Base-by-base conservation (phyloP, 352 stramenopile species). In the Phytophthora pluvialis region DNA sequence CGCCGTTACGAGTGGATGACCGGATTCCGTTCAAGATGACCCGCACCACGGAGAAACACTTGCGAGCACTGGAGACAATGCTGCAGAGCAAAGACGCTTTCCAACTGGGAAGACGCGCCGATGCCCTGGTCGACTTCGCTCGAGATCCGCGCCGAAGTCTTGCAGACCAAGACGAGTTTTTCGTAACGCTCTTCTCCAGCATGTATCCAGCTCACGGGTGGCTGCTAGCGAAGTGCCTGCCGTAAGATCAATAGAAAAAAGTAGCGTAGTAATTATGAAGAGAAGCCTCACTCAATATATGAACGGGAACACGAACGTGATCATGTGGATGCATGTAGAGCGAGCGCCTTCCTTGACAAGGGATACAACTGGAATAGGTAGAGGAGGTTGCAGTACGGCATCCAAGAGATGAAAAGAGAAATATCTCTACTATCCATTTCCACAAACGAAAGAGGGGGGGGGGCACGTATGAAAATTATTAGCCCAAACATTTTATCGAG, bases 141-240 rank as follows among this genome's bases (percentile, higher is more conserved):
- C 75, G 73, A 58, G 80, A 83, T 61, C 68, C 86, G 3, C 75
- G 72, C 39, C 83, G 83, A 45, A 93, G 84, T 52, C 81, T 96
- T 13, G 83, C 80, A 5, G 88, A 96, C 71, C 85, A 94, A 52
- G 86, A 94, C 53, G 86, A 93, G 68, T 93, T 94, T 58, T 93
- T 93, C 45, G 81, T 92, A 43, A 90, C 83, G 31, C 68, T 96
- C 31, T 93, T 96, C 45, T 89, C 83, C 15, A 86, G 86, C 38
- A 89, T 94, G 62, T 96, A 93, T 66, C 86, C 88, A 18, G 79
- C 80, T 28, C 83, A 94, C 36, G 72, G 75, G 39, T 96, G 86
- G 86, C 59, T 96, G 33, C 67, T 96, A 15, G 83, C 78, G 9
- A 94, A 94, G 64, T 92, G 83, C 51, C 44, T 80, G 26, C 59